A percentile compares a stretch with the other conserved stretches of the same genome.
Conservation (phyloP, 2,329 filamentous ascomycete genomes). For the Sporothrix mexicana region DNA sequence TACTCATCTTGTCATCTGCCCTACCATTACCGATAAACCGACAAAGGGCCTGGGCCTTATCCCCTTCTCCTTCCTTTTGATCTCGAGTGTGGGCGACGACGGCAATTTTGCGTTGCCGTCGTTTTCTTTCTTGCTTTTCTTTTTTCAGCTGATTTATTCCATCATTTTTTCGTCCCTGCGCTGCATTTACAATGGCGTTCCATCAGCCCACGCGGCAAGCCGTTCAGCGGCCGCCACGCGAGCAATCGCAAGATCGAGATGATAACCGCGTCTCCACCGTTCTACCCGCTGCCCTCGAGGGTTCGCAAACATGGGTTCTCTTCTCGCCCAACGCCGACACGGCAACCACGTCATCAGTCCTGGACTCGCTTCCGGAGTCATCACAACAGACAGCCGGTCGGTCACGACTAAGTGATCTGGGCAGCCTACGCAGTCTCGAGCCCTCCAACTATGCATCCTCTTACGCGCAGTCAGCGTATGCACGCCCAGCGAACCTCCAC, state of each 20-base stretch:
- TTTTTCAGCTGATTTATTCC: not conserved
- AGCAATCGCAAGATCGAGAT: constrained; percentile 28
- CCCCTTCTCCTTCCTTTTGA: not conserved
- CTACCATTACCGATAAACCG: not conserved
- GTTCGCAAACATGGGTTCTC: constrained; percentile 93
- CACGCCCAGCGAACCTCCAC: constrained; percentile 44
- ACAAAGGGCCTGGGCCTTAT: not conserved
- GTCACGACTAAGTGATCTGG: constrained; percentile 79
- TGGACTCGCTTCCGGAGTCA: constrained; percentile 70
- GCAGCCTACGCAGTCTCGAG: constrained; percentile 73
- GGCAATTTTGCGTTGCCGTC: constrained; percentile 24
- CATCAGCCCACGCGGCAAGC: constrained; percentile 50
- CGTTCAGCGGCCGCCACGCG: constrained; percentile 55
- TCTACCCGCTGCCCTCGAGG: constrained; percentile 51
- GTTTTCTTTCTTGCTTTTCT: not conserved
- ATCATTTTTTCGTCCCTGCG: not conserved
- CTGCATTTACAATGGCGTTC: constrained; percentile 37
- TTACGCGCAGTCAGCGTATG: constrained; percentile 22
- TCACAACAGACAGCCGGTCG: constrained; percentile 69
- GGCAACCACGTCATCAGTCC: constrained; percentile 64
- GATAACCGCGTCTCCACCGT: constrained; percentile 20
- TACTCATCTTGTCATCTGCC: not conserved
- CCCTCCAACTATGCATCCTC: constrained; percentile 55
- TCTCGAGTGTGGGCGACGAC: constrained; percentile 14
- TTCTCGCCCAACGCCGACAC: constrained; percentile 77